Percentiles rank a stretch among this genome's conserved stretches.
Evolutionary conservation across 1,284 basidiomycete species (phyloP).

Genomic region (Porodaedalea pini): DNA sequence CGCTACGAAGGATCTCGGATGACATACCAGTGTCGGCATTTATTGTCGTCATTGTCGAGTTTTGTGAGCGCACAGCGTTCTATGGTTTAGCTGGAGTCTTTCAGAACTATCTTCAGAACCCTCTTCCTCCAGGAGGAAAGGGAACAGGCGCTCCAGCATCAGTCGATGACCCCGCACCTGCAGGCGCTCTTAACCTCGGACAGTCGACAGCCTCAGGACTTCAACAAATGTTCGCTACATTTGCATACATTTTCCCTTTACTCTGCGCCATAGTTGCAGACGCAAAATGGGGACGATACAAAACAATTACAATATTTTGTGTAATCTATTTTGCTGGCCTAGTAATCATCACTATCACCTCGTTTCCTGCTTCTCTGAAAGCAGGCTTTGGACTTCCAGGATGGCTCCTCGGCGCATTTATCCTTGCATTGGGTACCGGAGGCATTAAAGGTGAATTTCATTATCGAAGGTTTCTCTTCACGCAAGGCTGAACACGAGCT

Average conservation of each 20-base stretch:
- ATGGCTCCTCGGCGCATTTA: slow-evolving; percentile 37
- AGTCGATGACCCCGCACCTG: slow-evolving; percentile 36
- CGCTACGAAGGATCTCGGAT: slow-evolving; percentile 45
- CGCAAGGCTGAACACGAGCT: slow-evolving; percentile 30
- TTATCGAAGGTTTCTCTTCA: slow-evolving; percentile 34
- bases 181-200: slow-evolving; percentile 43
- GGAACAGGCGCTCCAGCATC: slow-evolving; percentile 46
- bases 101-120: slow-evolving; percentile 48
- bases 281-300: slow-evolving; percentile 56
- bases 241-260: slow-evolving; percentile 45
- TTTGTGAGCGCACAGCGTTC: slow-evolving; percentile 51
- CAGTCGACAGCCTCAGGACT: slow-evolving; percentile 32
- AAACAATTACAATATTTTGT: slow-evolving; percentile 53
- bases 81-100: slow-evolving; percentile 45
- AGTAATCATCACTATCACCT: slow-evolving; percentile 2
- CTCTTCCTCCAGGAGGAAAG: slow-evolving; percentile 46
- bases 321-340: slow-evolving; percentile 36
- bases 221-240: slow-evolving; percentile 44
- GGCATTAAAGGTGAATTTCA: slow-evolving; percentile 25
- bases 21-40: slow-evolving; percentile 39
- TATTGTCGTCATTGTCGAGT: slow-evolving; percentile 47
- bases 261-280: slow-evolving; percentile 53
- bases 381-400: slow-evolving; percentile 16
- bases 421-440: slow-evolving; percentile 38
- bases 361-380: slow-evolving; percentile 24